Evolutionary conservation across 352 stramenopile species (phyloP).

Genomic region (Globisporangium polare): DNA sequence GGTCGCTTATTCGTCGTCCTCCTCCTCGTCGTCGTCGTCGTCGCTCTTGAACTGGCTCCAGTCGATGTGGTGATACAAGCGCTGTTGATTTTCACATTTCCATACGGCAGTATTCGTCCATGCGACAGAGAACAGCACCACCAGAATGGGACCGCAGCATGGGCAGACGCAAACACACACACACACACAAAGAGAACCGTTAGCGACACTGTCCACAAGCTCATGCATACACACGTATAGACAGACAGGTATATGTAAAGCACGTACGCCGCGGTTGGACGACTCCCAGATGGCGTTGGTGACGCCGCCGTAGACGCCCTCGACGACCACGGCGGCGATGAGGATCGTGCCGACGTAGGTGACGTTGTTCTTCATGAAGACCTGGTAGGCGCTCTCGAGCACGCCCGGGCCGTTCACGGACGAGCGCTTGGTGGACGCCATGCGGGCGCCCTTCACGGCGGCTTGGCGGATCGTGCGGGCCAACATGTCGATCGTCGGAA

Average conservation of each 20-base stretch:
- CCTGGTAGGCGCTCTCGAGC: slow-evolving; percentile 60
- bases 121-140: slow-evolving; percentile 20
- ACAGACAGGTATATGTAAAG: not conserved
- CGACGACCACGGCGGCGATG: slow-evolving; percentile 57
- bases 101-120: not conserved
- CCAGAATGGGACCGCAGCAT: slow-evolving; percentile 24
- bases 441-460: slow-evolving; percentile 36
- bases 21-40: slow-evolving; percentile 75
- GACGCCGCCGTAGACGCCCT: slow-evolving; percentile 67
- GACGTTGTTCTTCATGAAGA: slow-evolving; percentile 81
- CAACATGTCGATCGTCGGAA: slow-evolving; percentile 30
- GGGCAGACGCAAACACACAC: not conserved
- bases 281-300: slow-evolving; percentile 80
- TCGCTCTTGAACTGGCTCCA: slow-evolving; percentile 81
- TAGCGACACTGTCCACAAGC: not conserved
- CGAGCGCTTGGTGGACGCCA: slow-evolving; percentile 64
- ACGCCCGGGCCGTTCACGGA: slow-evolving; percentile 74
- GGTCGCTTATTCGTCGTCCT: slow-evolving; percentile 29
- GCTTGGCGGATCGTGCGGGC: slow-evolving; percentile 50
- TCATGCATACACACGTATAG: not conserved
- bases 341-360: slow-evolving; percentile 81
- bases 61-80: slow-evolving; percentile 88
- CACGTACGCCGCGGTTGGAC: slow-evolving; percentile 75
- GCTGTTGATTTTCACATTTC: slow-evolving; percentile 22
- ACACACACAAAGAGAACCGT: slow-evolving; percentile 2